Conservation (phyloP, 2,329 filamentous ascomycete species). For the Cordyceps farinosa region DNA sequence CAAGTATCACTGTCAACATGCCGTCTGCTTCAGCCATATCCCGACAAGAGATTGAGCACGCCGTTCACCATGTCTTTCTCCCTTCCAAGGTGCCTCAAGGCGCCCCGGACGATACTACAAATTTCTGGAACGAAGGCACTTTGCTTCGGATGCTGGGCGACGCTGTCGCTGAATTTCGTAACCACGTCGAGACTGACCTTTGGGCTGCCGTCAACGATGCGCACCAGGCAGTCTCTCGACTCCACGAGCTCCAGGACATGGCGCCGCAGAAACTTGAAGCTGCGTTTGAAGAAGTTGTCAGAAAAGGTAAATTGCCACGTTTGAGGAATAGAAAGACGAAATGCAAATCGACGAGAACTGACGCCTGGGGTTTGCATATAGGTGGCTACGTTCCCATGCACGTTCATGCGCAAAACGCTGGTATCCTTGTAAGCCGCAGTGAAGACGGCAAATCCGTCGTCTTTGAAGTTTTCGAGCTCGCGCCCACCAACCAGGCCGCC, state of each 20-base stretch:
- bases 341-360: not conserved
- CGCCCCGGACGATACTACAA: too few relatives aligned
- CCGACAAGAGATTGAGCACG: too few relatives aligned
- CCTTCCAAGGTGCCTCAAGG: too few relatives aligned
- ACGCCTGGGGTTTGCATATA: not conserved
- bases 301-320: not conserved
- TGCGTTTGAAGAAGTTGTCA: not conserved
- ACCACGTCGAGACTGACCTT: not conserved
- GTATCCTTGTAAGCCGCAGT: not conserved
- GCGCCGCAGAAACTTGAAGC: not conserved
- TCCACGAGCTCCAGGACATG: not conserved
- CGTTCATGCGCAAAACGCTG: not conserved
- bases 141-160: too few relatives aligned
- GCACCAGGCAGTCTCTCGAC: not conserved
- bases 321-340: not conserved
- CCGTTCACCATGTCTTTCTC: too few relatives aligned
- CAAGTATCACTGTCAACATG: too few relatives aligned
- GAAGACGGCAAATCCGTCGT: not conserved
- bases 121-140: too few relatives aligned
- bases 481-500: not conserved
- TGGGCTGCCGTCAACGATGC: not conserved
- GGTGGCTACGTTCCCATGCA: not conserved
- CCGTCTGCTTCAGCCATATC: too few relatives aligned
- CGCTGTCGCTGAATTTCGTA: not conserved
- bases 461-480: not conserved